Percentiles rank a stretch among this genome's conserved stretches.
Conservation (phyloP, 352 stramenopile genomes). For the Stramenopiles sp. region DNA sequence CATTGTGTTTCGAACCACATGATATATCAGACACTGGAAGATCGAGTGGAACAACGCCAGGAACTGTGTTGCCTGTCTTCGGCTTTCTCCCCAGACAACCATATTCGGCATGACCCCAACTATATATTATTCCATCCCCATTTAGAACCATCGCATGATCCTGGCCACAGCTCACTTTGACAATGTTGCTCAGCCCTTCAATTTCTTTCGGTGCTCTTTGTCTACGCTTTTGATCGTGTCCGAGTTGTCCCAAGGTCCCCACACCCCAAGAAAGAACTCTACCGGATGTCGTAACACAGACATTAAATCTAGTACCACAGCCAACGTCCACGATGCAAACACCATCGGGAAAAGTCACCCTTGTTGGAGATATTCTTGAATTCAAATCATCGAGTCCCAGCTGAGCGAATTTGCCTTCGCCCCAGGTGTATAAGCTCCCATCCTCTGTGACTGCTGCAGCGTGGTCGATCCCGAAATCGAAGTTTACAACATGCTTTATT, state of each 20-base stretch:
- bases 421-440: constrained; percentile 47
- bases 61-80: constrained; percentile 44
- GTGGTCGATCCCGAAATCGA: constrained; percentile 22
- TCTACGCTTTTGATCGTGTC: constrained; percentile 29
- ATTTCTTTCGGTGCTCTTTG: constrained; percentile 44
- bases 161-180: constrained; percentile 36
- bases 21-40: constrained; percentile 30
- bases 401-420: constrained; percentile 54
- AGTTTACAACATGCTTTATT: not conserved
- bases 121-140: constrained; percentile 38
- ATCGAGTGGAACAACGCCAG: constrained; percentile 41
- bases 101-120: constrained; percentile 60
- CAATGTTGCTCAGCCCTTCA: constrained; percentile 30
- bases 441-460: constrained; percentile 42
- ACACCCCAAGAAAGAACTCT: not conserved
- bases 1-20: constrained; percentile 39
- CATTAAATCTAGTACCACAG: not conserved
- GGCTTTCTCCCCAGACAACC: constrained; percentile 43
- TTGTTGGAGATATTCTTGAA: not conserved
- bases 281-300: not conserved
- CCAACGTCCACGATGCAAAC: not conserved
- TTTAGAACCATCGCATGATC: constrained; percentile 42
- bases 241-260: not conserved
- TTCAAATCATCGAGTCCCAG: constrained; percentile 25
- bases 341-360: not conserved